Evolutionary conservation across 768 basidiomycete genomes (phyloP).

Genomic region (Albatrellus ellisii): DNA sequence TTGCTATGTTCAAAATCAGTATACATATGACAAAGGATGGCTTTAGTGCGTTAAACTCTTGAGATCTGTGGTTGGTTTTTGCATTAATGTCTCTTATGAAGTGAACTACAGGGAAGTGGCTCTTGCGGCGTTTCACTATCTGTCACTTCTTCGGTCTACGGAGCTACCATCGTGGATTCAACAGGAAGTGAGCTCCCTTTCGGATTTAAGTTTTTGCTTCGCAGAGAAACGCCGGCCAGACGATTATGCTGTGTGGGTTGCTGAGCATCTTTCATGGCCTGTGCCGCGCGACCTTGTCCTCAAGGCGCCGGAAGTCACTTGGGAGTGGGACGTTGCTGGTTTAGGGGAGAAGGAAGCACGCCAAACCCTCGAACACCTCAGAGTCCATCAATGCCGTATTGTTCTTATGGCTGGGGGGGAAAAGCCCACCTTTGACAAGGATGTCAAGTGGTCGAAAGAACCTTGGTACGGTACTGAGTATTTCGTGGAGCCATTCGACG

Average conservation of each 20-base stretch:
- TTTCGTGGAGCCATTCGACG: constrained; percentile 54
- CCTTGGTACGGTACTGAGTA: constrained; percentile 92
- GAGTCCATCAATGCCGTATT: constrained; percentile 46
- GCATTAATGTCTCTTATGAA: constrained; percentile 19
- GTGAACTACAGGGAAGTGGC: constrained; percentile 67
- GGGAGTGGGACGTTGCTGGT: constrained; percentile 55
- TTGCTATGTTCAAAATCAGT: constrained; percentile 82
- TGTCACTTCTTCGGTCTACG: constrained; percentile 52
- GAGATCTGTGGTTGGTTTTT: constrained; percentile 1
- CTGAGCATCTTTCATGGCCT: constrained; percentile 69
- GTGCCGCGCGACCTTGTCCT: constrained; percentile 69
- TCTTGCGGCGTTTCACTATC: constrained; percentile 65
- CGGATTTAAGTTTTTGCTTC: constrained; percentile 71
- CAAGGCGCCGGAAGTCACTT: constrained; percentile 53
- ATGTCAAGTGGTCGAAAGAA: constrained; percentile 55
- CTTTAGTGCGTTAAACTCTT: constrained; percentile 52
- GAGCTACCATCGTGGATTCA: constrained; percentile 55
- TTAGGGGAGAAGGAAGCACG: constrained; percentile 37
- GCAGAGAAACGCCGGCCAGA: constrained; percentile 75
- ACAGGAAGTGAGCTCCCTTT: constrained; percentile 59
- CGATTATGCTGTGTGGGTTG: constrained; percentile 61
- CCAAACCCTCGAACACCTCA: constrained; percentile 47
- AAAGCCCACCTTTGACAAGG: constrained; percentile 37
- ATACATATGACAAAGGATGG: constrained; percentile 75
- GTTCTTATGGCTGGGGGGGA: constrained; percentile 72